Evolutionary conservation across 331 rosid genomes (phyloP), one percentile per base, ranked within the genome.

Genomic region (Rhamnella rubrinervis): DNA sequence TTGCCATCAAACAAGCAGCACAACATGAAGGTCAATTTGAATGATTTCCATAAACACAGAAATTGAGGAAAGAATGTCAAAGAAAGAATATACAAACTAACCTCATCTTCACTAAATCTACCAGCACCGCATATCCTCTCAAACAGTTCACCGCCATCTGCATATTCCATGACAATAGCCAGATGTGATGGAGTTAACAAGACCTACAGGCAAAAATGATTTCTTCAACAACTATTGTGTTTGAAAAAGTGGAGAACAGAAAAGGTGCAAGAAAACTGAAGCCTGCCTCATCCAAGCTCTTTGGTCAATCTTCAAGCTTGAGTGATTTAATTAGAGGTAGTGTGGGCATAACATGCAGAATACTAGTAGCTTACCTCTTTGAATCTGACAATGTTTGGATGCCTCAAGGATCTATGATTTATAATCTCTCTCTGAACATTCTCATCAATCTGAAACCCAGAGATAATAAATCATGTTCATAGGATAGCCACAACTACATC

Each of bases 91-190:
- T 59, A 67, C 67, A 75, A 79, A 82, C 86, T 68, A 57, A 95
- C 99, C 95, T 89, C 97, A 7, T 91, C 96, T 86, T 95, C 99
- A 14, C 93, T 91, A 66, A 95, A 86, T 78, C 96, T 85, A 61
- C 95, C 96, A 23, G 90, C 91, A 44, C 53, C 67, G 82, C 88
- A 86, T 64, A 95, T 83, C 79, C 88, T 79, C 18, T 81, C 90
- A 23, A 91, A 95, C 71, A 95, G 93, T 72, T 89, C 96, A 18
- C 99, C 96, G 4, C 99, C 97, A 63, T 92, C 90, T 80, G 96
- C 99, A 76, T 91, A 95, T 85, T 95, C 99, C 86, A 95, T 82
- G 65, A 91, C 96, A 76, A 95, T 91, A 31, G 96, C 97, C 67
- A 95, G 75, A 83, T 95, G 96, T 40, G 86, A 82, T 2, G 93